A percentile compares a stretch with the other conserved stretches of the same genome.
Evolutionary conservation across 148 eudicot genomes (phyloP).

Genomic region (Tetragonia tetragonoides): DNA sequence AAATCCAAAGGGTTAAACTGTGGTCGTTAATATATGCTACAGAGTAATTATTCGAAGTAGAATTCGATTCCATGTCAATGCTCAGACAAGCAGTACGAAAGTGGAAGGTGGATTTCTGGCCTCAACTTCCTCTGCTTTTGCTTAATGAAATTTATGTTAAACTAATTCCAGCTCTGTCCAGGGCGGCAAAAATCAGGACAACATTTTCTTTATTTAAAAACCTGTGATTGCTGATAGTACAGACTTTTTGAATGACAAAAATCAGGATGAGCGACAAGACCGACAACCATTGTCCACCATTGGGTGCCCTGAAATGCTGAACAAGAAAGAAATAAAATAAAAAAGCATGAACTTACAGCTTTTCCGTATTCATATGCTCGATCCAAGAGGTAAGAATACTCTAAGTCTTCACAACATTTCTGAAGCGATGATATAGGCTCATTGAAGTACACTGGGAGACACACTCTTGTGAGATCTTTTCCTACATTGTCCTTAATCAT

Average conservation of each 20-base stretch:
- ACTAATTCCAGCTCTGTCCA: background rate
- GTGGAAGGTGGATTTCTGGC: background rate
- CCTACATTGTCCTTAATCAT: conserved; percentile 97
- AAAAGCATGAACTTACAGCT: conserved; percentile 44
- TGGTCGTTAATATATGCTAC: background rate
- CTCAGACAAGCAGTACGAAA: background rate
- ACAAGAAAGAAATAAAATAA: background rate
- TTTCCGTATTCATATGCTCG: conserved; percentile 82
- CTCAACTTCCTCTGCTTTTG: background rate
- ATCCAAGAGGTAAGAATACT: conserved; percentile 86
- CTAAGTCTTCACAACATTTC: conserved; percentile 91
- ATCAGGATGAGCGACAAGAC: background rate
- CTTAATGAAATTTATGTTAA: background rate
- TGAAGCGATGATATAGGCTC: conserved; percentile 96
- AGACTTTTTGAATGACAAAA: background rate
- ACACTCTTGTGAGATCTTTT: conserved; percentile 89
- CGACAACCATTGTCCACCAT: background rate
- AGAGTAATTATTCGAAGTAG: background rate
- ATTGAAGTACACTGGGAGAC: conserved; percentile 96
- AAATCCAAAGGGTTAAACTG: background rate
- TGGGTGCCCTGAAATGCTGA: background rate
- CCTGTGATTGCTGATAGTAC: background rate
- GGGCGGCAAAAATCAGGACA: background rate
- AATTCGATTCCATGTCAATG: background rate
- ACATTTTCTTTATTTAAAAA: background rate